Conservation (phyloP, 108 stramenopile genomes). For the Nannochloropsis salina region DNA sequence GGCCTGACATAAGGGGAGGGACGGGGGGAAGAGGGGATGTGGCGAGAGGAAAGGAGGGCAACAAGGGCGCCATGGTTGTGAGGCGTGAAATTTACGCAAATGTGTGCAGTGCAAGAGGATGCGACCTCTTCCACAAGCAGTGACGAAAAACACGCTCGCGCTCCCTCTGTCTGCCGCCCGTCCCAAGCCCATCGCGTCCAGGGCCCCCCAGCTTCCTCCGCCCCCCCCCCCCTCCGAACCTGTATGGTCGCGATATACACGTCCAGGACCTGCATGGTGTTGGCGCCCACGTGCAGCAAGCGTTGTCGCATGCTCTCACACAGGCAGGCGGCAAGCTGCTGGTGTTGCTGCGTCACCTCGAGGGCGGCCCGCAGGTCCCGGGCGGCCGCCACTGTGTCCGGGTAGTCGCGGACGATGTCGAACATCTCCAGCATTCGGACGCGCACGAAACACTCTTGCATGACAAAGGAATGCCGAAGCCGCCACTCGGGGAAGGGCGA, state of each 20-base stretch:
- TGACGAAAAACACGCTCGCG: too few relatives aligned
- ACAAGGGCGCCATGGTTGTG: not conserved
- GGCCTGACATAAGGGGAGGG: constrained; percentile 11
- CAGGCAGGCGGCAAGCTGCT: constrained; percentile 39
- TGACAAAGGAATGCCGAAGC: constrained; percentile 29
- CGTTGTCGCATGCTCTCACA: constrained; percentile 59
- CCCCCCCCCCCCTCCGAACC: too few relatives aligned
- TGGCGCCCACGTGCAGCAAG: constrained; percentile 88
- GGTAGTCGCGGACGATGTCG: constrained; percentile 57
- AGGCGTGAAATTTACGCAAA: too few relatives aligned
- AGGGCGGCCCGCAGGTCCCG: constrained; percentile 48
- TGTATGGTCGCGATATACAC: constrained; percentile 90
- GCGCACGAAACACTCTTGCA: constrained; percentile 39
- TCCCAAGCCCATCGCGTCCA: too few relatives aligned
- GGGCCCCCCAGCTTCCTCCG: too few relatives aligned
- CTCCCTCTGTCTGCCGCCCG: too few relatives aligned
- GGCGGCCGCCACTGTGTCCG: constrained; percentile 53
- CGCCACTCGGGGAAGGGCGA: constrained; percentile 28
- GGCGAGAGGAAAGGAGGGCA: not conserved
- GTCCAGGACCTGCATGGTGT: constrained; percentile 86
- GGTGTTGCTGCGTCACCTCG: constrained; percentile 53
- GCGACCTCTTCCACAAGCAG: too few relatives aligned
- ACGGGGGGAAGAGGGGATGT: not conserved
- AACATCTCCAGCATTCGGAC: constrained; percentile 53
- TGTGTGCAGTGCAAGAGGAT: too few relatives aligned